These are phyloP conservation scores for Hyaloscypha finlandica DNA, from an alignment of 495 filamentous ascomycete genomes.

Conservation along the genomic window DNA sequence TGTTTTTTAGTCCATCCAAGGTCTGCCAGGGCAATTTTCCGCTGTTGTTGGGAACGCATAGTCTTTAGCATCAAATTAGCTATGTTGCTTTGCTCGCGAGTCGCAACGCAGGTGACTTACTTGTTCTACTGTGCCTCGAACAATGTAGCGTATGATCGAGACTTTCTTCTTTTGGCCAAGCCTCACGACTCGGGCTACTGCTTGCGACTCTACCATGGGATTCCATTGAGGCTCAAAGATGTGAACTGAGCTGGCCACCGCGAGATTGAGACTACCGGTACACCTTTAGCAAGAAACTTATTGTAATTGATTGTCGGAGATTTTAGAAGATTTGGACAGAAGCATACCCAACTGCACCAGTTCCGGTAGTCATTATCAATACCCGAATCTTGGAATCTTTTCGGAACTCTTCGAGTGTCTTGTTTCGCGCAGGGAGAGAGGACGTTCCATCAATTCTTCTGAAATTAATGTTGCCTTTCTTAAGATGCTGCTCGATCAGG, in stretches of 20 bases:
- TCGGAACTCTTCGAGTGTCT: conserved; percentile 34
- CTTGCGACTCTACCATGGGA: conserved; percentile 53
- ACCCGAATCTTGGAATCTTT: conserved; percentile 31
- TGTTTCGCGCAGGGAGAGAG: conserved; percentile 17
- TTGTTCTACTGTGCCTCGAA: conserved; percentile 49
- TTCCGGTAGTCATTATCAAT: conserved; percentile 55
- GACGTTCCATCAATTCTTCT: conserved; percentile 42
- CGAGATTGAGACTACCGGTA: conserved; percentile 41
- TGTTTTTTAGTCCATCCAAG: not conserved
- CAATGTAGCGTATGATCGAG: conserved; percentile 43
- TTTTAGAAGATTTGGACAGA: not conserved
- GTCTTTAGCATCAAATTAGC: not conserved
- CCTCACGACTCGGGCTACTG: conserved; percentile 46
- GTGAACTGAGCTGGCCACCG: conserved; percentile 45
- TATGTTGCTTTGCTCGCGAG: not conserved
- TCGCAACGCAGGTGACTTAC: conserved; percentile 30
- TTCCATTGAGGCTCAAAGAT: conserved; percentile 59
- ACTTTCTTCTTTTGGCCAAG: conserved; percentile 50
- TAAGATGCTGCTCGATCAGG: not conserved
- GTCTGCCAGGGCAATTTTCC: not conserved
- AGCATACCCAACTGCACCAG: conserved; percentile 49
- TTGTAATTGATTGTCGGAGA: not conserved
- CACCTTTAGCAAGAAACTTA: not conserved
- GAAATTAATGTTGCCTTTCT: not conserved
- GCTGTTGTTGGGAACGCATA: not conserved